Base-by-base conservation (phyloP, 768 basidiomycete genomes). In the Phallus indusiatus region DNA sequence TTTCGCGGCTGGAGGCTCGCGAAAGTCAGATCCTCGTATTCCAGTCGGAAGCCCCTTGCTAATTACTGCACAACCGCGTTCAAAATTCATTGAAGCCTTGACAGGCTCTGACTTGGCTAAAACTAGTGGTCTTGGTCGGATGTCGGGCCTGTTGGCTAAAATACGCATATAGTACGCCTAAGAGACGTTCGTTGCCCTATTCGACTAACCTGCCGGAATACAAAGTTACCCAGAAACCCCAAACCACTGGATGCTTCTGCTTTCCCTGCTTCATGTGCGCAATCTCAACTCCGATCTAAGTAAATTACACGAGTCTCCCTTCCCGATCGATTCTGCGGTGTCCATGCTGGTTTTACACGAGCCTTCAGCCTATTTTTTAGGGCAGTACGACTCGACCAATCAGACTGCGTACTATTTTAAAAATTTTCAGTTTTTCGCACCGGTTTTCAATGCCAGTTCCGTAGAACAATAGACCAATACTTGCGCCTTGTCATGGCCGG, bases 201-300 rank as follows among this genome's bases (percentile, higher is more conserved):
- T 57, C 63, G 55, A 65, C 54, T 54, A 37, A 56, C 47, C 62
- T 62, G 54, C 61, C 59, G 48, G 56, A 37, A 21, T 49, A 48
- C 56, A 11, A 65, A 88, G 86, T 63, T 88, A 88, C 67, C 83
- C 86, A 1, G 78, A 81, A 18, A 79, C 80, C 10, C 76, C 80
- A 10, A 73, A 78, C 14, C 84, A 87, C 66, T 69, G 86, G 18
- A 70, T 74, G 17, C 69, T 80, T 21, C 63, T 84, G 8, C 68
- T 87, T 36, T 76, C 82, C 14, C 72, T 75, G 67, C 72, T 85
- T 47, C 74, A 73, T 59, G 34, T 20, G 18, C 49, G 33, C 9
- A 68, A 72, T 18, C 64, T 74, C n/a, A n/a, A n/a, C 9, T 47
- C 64, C 18, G 59, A 63, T 12, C 67, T 67, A 28, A 28, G 28